Base-by-base conservation (phyloP, 2,329 filamentous ascomycete genomes). In the Nemania sp. region DNA sequence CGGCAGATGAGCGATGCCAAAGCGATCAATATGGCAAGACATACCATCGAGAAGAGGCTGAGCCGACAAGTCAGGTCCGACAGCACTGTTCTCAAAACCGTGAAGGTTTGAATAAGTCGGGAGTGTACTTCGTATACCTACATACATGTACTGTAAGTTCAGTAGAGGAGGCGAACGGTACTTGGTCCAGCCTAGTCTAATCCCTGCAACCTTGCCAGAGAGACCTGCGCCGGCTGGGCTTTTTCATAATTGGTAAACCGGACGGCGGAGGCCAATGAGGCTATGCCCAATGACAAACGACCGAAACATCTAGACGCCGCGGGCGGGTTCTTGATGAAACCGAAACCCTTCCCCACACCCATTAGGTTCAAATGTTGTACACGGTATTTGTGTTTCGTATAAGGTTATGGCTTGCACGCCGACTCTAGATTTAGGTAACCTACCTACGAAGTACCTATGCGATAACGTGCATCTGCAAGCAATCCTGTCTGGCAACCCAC, bases 231-330 rank as follows among this genome's bases (percentile, higher is more conserved):
- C 25, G 7, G 25, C n/a, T n/a, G n/a, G n/a, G n/a, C n/a, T n/a
- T n/a, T n/a, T n/a, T n/a, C n/a, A n/a, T n/a, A n/a, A n/a, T 29
- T 29, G 25, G 25, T 29, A 29, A 29, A 4, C 29, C n/a, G 29
- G n/a, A n/a, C n/a, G n/a, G n/a, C n/a, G n/a, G 67, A 69, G 67
- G 68, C 69, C 69, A 71, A 71, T 54, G 68, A 55, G 69, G 69
- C 69, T 69, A 64, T 71, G 67, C 63, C 40, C 20, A 46, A 54
- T 42, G 32, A 54, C 50, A 56, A 50, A 37, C 35, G n/a, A 29
- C 20, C 29, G 46, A 39, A 52, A 25, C 40, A 18, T 34, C 12
- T 7, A 40, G 29, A 37, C 47, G 29, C 21, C 32, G 13, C 48
- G 25, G 53, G 57, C 54, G 20, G 43, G 55, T 59, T 66, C 25